phyloP scores from a whole-genome alignment of 768 basidiomycete species.

The Lactarius tabidus region DNA sequence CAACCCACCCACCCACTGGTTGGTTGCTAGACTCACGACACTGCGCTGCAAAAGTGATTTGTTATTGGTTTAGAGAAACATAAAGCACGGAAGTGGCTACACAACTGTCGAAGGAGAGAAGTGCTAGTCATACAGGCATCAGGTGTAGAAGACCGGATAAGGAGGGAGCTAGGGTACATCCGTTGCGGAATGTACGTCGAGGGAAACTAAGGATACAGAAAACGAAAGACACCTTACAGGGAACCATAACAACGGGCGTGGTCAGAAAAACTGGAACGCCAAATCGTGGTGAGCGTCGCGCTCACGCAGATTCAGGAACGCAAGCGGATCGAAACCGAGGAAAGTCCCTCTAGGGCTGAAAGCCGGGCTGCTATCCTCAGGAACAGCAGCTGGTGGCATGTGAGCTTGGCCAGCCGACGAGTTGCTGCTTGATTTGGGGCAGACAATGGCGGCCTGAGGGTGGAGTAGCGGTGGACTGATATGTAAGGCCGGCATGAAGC shows the following conservation, averaged over 20 bases:
- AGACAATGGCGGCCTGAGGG: background rate
- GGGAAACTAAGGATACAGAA: conserved; percentile 7
- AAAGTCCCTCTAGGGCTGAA: background rate
- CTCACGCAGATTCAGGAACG: conserved; percentile 34
- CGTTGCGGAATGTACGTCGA: conserved; percentile 8
- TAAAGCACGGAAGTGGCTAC: background rate
- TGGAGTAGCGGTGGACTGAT: conserved; percentile 20
- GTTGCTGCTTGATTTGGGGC: background rate
- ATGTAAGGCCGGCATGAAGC: conserved; percentile 6
- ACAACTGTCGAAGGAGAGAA: no score
- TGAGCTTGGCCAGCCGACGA: background rate
- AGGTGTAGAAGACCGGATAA: conserved; percentile 7
- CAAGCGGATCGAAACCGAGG: conserved; percentile 33
- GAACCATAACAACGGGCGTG: background rate
- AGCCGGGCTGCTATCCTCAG: background rate
- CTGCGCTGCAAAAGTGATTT: background rate
- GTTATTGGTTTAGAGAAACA: background rate
- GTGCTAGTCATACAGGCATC: conserved; percentile 11
- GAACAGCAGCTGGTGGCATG: background rate
- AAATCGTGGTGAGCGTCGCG: conserved; percentile 24
- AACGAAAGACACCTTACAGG: background rate
- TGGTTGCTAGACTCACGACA: background rate
- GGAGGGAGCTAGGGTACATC: conserved; percentile 5
- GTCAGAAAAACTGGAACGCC: conserved; percentile 21
- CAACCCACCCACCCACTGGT: no score